Evolutionary conservation across 2,329 filamentous ascomycete species (phyloP), one percentile per base, ranked within the genome.

Genomic region (Arthrinium phaeospermum): DNA sequence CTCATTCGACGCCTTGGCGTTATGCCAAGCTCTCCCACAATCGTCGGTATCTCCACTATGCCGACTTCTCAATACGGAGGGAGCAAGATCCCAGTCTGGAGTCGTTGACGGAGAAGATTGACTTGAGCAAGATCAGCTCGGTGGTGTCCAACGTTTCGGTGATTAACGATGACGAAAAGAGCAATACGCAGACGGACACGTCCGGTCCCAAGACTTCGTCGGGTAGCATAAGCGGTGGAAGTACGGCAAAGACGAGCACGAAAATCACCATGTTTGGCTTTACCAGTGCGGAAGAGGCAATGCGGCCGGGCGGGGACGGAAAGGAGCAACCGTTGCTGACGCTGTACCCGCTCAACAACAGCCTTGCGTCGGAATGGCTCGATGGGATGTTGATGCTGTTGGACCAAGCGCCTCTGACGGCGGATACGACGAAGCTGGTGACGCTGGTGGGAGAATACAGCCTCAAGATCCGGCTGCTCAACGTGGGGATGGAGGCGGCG

Each of bases 331-430:
- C 93, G 0, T 88, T 98, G 30, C 86, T 99, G 71, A 94, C 92
- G n/a, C 87, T 99, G 70, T 91, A 94, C 81, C 95, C 96, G 7
- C 86, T 91, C 73, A 93, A 91, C 72, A 93, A 96, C 80, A 94
- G 91, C 75, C 85, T 96, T 68, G 96, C 96, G 13, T 97, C 95
- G 0, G 96, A 99, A 83, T 99, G 96, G 96, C 88, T 99, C 6
- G 96, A 99, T 81, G 96, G 96, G 0, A 85, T 99, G 75, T 87
- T 98, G 72, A 97, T 99, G 95, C 87, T 99, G 71, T 88, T 99
- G 34, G 95, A 97, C 79, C 96, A 99, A 82, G 91, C 95, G 73
- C 96, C 96, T 27, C 98, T 99, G 80, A 99, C 96, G n/a, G 91
- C 95, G 3, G 96, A 98, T 83, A 98, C 96, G 47, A 96, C 93